Evolutionary conservation across 371 early-diverging fungal species (phyloP), one percentile per base, ranked within the genome.

Genomic region (Mortierella sp.): DNA sequence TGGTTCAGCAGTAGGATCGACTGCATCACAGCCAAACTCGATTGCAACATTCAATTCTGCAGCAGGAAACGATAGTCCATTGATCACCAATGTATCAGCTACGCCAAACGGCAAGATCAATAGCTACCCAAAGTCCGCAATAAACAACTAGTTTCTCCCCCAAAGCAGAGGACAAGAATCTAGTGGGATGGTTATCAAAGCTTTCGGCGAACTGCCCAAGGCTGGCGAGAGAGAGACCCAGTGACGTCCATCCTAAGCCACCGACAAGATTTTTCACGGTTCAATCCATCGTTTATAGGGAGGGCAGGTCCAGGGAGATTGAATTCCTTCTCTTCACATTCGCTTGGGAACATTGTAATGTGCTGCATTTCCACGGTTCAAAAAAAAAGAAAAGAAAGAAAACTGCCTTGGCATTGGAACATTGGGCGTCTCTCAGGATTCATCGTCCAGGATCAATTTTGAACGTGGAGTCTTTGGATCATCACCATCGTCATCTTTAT

Each of bases 21-120:
- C 70, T 7, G 80, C 74, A 23, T 43, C 80, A 9, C 80, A 72
- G 52, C 80, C 80, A 29, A 79, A 79, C 52, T 79, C 80, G 6
- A 62, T 79, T 30, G 80, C 80, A 2, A 70, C 80, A 1, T 79
- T 79, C 58, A 79, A 79, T 57, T 72, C 80, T 66, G 80, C 80
- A 9, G 80, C 80, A 70, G 80, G 80, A 30, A 79, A 66, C 23
- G 80, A 79, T 73, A 79, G 80, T 48, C 80, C 80, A 50, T 50
- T 79, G 60, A 79, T 79, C 37, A 65, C 80, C 52, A 79, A 70
- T 55, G 60, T 63, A n/a, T 62, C 70, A 45, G 66, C 79, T 46
- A 53, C 64, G 29, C 70, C 67, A n/a, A 79, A 73, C 28, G 80
- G 80, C 63, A 79, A 79, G 70, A 58, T 60, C 19, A 67, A 57